phyloP scores from a whole-genome alignment of 2,329 filamentous ascomycete species.

The Fusarium chaquense region DNA sequence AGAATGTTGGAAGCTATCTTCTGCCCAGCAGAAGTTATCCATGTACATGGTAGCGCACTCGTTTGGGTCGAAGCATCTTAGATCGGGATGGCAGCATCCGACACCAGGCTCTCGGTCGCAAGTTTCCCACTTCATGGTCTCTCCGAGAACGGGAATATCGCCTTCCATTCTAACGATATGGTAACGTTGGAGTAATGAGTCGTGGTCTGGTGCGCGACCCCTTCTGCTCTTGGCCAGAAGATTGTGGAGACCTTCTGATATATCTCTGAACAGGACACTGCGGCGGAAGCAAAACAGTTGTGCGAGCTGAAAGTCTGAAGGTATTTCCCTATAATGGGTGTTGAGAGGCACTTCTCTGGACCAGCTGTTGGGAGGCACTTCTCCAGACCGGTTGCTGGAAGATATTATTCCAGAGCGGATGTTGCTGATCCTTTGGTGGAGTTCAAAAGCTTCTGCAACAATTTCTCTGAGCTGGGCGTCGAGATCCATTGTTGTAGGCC shows the following conservation, averaged over 20 bases:
- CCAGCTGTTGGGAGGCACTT: no score
- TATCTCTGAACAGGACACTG: constrained; percentile 11
- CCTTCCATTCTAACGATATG: neutral
- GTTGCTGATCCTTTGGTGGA: no score
- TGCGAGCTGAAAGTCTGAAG: neutral
- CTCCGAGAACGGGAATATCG: neutral
- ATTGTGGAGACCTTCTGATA: constrained; percentile 17
- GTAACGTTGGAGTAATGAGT: constrained; percentile 1
- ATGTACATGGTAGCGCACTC: constrained; percentile 5
- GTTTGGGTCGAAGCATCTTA: constrained; percentile 14
- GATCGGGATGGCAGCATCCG: neutral
- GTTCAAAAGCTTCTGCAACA: no score
- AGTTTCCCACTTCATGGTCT: neutral
- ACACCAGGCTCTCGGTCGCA: neutral
- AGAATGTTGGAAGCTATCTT: neutral
- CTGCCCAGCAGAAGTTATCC: neutral
- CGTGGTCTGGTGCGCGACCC: neutral
- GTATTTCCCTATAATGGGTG: no score
- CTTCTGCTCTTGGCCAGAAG: neutral
- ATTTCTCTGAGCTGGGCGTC: no score
- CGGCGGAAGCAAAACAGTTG: neutral
- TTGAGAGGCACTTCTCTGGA: no score
- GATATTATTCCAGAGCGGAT: no score
- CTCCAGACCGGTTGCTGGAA: no score
- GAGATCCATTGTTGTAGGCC: no score